These are phyloP conservation scores for Gynandropsis gynandra DNA, from an alignment of 345 rosid genomes.

Conservation along the genomic window DNA sequence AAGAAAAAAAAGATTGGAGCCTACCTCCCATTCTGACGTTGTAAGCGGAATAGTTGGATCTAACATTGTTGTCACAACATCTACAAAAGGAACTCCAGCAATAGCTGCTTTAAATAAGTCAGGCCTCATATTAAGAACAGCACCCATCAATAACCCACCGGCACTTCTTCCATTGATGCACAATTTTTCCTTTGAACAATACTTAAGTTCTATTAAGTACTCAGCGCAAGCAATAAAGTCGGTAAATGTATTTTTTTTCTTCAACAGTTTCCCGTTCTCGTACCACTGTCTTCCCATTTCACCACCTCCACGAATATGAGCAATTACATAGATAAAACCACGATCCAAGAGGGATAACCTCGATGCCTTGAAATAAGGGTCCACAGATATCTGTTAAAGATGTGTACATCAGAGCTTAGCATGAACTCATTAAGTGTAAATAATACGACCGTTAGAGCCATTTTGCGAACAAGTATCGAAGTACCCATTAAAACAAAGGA, in stretches of 20 bases:
- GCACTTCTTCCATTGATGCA: slow-evolving; percentile 93
- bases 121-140: slow-evolving; percentile 96
- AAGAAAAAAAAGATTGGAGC: neutral
- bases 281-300: slow-evolving; percentile 99
- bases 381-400: slow-evolving; percentile 46
- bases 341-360: slow-evolving; percentile 85
- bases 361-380: slow-evolving; percentile 65
- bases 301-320: slow-evolving; percentile 97
- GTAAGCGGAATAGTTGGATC: slow-evolving; percentile 95
- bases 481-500: no score
- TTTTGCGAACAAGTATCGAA: no score
- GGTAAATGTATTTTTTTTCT: slow-evolving; percentile 82
- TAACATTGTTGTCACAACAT: slow-evolving; percentile 89
- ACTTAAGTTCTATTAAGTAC: slow-evolving; percentile 55
- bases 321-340: slow-evolving; percentile 74
- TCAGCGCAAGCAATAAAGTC: slow-evolving; percentile 87
- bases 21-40: slow-evolving; percentile 97
- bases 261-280: slow-evolving; percentile 78
- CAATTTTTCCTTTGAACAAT: slow-evolving; percentile 68
- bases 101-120: slow-evolving; percentile 85
- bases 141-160: slow-evolving; percentile 88
- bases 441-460: neutral
- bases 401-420: slow-evolving; percentile 14
- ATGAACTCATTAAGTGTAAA: neutral
- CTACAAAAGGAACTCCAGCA: slow-evolving; percentile 95